Conservation (phyloP, 192 early-diverging fungal species). For the Umbelopsis sp. region DNA sequence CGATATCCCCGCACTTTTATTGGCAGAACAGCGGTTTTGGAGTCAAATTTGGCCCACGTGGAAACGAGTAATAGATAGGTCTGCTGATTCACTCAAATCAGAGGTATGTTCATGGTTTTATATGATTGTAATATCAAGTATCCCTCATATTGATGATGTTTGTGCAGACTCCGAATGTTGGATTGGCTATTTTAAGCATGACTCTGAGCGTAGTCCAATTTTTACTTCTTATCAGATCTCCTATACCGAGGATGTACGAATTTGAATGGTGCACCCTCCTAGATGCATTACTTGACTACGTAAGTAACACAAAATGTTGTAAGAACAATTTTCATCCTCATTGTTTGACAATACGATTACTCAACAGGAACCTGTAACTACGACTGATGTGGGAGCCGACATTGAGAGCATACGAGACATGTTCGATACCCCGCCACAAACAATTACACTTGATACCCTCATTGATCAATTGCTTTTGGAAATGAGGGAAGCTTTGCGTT, state of each 20-base stretch:
- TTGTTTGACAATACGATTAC: background rate
- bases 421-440: slow-evolving; percentile 45
- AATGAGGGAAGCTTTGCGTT: slow-evolving; percentile 41
- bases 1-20: background rate
- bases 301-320: slow-evolving; percentile 25
- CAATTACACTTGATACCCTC: slow-evolving; percentile 28
- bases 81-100: background rate
- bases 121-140: too few relatives aligned
- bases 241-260: slow-evolving; percentile 36
- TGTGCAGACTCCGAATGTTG: slow-evolving; percentile 26
- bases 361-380: background rate
- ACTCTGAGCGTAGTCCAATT: slow-evolving; percentile 45
- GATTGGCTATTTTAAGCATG: slow-evolving; percentile 39
- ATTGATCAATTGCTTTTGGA: slow-evolving; percentile 42
- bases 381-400: background rate
- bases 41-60: slow-evolving; percentile 7
- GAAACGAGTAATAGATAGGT: slow-evolving; percentile 4
- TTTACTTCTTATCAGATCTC: slow-evolving; percentile 36
- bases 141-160: background rate
- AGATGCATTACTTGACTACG: slow-evolving; percentile 32
- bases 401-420: slow-evolving; percentile 24
- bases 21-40: slow-evolving; percentile 6
- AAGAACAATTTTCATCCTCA: background rate
- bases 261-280: slow-evolving; percentile 45
- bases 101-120: background rate